Percentiles rank a stretch among this genome's conserved stretches.
Evolutionary conservation across 345 rosid species (phyloP).

Genomic region (Rhodamnia argentea): DNA sequence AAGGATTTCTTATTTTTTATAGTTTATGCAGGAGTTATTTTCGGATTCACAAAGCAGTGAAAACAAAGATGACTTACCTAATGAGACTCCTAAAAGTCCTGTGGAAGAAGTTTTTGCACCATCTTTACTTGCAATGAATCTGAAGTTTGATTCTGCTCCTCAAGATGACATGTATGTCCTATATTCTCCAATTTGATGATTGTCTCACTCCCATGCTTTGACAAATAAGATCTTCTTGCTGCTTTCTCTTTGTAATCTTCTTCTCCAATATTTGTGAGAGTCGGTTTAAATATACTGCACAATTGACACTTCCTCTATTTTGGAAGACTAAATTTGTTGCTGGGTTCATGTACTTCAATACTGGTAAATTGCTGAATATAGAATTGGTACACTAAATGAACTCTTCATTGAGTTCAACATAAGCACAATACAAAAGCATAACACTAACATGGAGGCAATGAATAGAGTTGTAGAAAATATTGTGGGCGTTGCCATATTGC

Average conservation of each 20-base stretch:
- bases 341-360: background rate
- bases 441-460: background rate
- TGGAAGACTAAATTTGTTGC: background rate
- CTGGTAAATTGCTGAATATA: background rate
- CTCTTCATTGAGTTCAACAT: background rate
- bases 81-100: constrained; percentile 39
- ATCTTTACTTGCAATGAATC: constrained; percentile 53
- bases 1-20: background rate
- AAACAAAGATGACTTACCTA: constrained; percentile 29
- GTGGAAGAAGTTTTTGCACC: constrained; percentile 66
- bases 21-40: constrained; percentile 39
- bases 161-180: constrained; percentile 36
- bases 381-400: background rate
- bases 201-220: background rate
- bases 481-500: background rate
- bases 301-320: background rate
- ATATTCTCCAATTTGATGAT: background rate
- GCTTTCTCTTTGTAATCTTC: background rate
- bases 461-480: background rate
- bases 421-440: background rate
- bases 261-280: background rate
- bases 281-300: background rate
- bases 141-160: constrained; percentile 55
- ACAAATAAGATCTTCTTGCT: background rate
- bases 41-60: constrained; percentile 34